phyloP scores from a whole-genome alignment of 2,329 filamentous ascomycete genomes.

The Fusarium citri region DNA sequence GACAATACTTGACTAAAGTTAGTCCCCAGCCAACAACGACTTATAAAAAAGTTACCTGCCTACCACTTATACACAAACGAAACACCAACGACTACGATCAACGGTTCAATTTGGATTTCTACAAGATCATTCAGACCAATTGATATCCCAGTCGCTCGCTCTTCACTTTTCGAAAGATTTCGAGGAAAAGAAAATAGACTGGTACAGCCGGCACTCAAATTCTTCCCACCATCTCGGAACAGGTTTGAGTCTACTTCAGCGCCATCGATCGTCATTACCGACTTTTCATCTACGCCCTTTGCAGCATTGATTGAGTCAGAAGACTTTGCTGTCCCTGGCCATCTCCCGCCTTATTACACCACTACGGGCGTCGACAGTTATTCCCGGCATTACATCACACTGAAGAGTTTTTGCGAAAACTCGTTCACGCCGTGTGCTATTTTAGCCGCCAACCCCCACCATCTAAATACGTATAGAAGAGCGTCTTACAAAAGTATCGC shows the following conservation, averaged over 20 bases:
- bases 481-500: conserved; percentile 34
- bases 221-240: conserved; percentile 34
- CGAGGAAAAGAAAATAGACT: conserved; percentile 27
- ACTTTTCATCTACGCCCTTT: conserved; percentile 14
- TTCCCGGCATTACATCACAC: conserved; percentile 33
- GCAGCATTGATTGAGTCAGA: conserved; percentile 25
- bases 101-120: conserved; percentile 8
- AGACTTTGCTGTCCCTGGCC: conserved; percentile 34
- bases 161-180: conserved; percentile 7
- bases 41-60: conserved; percentile 22
- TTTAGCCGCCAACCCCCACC: conserved; percentile 38
- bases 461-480: conserved; percentile 14
- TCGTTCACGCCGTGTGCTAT: conserved; percentile 16
- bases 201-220: conserved; percentile 26
- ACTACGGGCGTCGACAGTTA: conserved; percentile 19
- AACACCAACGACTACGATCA: conserved; percentile 10
- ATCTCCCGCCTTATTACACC: conserved; percentile 34
- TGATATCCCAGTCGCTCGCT: conserved; percentile 17
- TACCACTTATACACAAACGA: conserved; percentile 31
- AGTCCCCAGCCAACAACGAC: conserved; percentile 24
- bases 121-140: conserved; percentile 22
- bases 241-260: conserved; percentile 21
- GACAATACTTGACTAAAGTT: conserved; percentile 22
- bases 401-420: conserved; percentile 38
- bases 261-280: conserved; percentile 32